Conservation (phyloP, 495 filamentous ascomycete species). For the Hypoxylon trugodes region DNA sequence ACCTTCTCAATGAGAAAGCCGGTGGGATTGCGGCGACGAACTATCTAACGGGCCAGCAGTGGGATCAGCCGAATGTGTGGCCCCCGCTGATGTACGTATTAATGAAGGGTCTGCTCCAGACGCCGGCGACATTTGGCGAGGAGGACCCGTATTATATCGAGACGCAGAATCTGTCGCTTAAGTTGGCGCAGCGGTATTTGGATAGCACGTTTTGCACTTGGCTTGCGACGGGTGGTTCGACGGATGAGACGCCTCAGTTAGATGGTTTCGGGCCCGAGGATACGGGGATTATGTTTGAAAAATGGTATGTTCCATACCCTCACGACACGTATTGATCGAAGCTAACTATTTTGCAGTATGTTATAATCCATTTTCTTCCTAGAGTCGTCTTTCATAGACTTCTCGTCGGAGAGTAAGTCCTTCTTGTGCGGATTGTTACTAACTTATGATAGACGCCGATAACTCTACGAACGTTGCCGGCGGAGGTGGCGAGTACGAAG, state of each 20-base stretch:
- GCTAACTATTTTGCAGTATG: constrained; percentile 32
- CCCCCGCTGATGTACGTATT: constrained; percentile 57
- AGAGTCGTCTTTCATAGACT: not conserved
- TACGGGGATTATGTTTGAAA: constrained; percentile 59
- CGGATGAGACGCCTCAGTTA: constrained; percentile 52
- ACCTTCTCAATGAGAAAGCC: constrained; percentile 46
- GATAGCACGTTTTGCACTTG: constrained; percentile 62
- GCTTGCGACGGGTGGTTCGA: constrained; percentile 58
- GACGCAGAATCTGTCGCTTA: constrained; percentile 50
- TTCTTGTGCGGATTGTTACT: not conserved
- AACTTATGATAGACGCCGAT: constrained; percentile 45
- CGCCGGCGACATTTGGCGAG: constrained; percentile 54
- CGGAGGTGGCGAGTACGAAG: constrained; percentile 59
- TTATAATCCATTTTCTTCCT: not conserved
- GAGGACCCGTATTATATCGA: constrained; percentile 53
- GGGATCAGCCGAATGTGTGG: constrained; percentile 64
- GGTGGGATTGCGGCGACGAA: constrained; percentile 58
- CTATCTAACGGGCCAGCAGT: constrained; percentile 57
- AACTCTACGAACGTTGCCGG: constrained; percentile 57
- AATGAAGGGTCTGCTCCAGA: constrained; percentile 57
- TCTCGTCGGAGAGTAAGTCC: too few relatives aligned
- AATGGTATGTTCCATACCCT: constrained; percentile 42
- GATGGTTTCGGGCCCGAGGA: constrained; percentile 46
- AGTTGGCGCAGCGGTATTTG: constrained; percentile 57
- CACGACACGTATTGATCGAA: not conserved